These are phyloP conservation scores for Zygoascus sp. DNA, from an alignment of 1,139 yeast species.

Conservation along the genomic window DNA sequence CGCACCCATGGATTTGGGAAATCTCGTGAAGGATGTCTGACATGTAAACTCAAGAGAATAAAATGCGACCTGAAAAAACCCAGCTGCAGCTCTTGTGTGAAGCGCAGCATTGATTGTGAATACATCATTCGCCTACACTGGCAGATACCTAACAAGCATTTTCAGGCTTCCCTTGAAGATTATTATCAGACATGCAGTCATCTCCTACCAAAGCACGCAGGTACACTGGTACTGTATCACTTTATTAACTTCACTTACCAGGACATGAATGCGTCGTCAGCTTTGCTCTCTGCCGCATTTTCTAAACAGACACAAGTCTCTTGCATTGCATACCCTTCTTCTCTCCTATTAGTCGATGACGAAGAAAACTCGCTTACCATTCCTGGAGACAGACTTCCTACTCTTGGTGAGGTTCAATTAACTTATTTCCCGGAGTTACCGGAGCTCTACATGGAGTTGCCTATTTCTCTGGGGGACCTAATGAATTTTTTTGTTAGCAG, in stretches of 20 bases:
- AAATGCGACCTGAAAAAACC: slow-evolving; percentile 1
- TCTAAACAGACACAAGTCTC: too few species aligned
- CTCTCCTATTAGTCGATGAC: not conserved
- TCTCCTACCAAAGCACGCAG: too few species aligned
- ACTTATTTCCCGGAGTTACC: not conserved
- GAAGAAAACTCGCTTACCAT: not conserved
- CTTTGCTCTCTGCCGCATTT: too few species aligned
- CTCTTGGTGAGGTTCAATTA: not conserved
- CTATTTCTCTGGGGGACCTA: not conserved
- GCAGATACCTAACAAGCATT: not conserved
- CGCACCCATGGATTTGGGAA: too few species aligned
- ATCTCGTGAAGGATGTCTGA: slow-evolving; percentile 5
- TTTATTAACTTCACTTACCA: slow-evolving; percentile 1
- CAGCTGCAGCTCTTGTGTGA: not conserved
- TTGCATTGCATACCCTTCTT: too few species aligned
- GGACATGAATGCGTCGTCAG: not conserved
- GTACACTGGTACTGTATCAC: not conserved
- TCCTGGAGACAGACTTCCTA: not conserved
- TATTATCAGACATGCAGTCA: too few species aligned
- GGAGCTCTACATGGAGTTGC: not conserved
- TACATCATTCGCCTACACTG: not conserved
- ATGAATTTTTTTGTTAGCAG: not conserved
- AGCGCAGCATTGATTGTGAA: not conserved
- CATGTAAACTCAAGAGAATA: not conserved
- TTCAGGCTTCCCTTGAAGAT: not conserved